phyloP scores from a whole-genome alignment of 768 basidiomycete genomes.

The Termitomyces eurrhizus region DNA sequence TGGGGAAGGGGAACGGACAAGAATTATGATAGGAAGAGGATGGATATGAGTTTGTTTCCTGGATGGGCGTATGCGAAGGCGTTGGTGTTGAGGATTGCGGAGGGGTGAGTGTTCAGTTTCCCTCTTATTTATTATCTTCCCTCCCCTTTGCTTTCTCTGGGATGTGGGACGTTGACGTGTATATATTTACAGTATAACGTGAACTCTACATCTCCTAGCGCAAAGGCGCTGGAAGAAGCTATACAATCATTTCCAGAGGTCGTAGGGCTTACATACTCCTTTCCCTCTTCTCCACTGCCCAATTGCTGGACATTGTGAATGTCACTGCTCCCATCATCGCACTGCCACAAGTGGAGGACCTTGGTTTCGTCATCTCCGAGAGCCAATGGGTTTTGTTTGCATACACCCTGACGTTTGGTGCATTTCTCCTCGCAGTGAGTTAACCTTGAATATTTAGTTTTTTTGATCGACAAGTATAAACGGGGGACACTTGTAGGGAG shows the following conservation, averaged over 20 bases:
- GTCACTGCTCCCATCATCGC: slow-evolving; percentile 33
- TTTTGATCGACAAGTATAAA: background rate
- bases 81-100: slow-evolving; percentile 54
- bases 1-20: slow-evolving; percentile 5
- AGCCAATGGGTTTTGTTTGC: slow-evolving; percentile 33
- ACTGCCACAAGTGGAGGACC: slow-evolving; percentile 24
- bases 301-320: slow-evolving; percentile 38
- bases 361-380: slow-evolving; percentile 15
- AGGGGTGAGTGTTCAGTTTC: slow-evolving; percentile 27
- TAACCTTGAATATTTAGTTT: background rate
- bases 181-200: slow-evolving; percentile 30
- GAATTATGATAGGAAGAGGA: slow-evolving; percentile 16
- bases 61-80: slow-evolving; percentile 76
- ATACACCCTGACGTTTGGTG: slow-evolving; percentile 35
- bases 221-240: slow-evolving; percentile 67
- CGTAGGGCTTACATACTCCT: slow-evolving; percentile 29
- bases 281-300: slow-evolving; percentile 29
- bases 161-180: background rate
- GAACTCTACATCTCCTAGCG: slow-evolving; percentile 42
- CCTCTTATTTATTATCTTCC: background rate
- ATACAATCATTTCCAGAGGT: slow-evolving; percentile 77
- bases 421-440: slow-evolving; percentile 26
- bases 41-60: slow-evolving; percentile 64
- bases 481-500: slow-evolving; percentile 17
- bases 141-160: background rate